Evolutionary conservation across 129 eudicot genomes (phyloP), one percentile per base, ranked within the genome.

Genomic region (Glebionis coronaria): DNA sequence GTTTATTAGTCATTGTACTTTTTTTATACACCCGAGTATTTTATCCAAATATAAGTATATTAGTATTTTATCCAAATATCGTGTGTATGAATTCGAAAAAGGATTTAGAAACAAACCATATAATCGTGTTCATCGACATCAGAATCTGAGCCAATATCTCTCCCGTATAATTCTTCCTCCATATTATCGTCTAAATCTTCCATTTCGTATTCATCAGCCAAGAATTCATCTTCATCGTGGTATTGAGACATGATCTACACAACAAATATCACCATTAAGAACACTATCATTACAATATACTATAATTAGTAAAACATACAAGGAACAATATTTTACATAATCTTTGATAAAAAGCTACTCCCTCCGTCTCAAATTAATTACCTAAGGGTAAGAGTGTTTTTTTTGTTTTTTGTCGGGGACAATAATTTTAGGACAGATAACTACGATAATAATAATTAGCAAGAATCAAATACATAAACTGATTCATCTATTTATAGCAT

Each of bases 171-270:
- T 50, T 87, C 96, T 9, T 81, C 88, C 20, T 82, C 95, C 82
- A 82, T 80, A 45, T 76, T 81, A 71, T 82, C 95, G 71, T 88
- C 91, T 12, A 80, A 68, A 76, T 85, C 88, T 54, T 82, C 95
- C 91, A 86, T 81, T 20, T 88, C 96, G 69, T 88, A 83, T 59
- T 91, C 95, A 56, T 91, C 95, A 0, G 82, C 89, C 80, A 83
- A 69, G 71, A 74, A 80, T 27, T 87, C 90, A 51, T 85, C 80
- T 60, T 82, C 85, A 47, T 68, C 83, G 54, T 81, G 82, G 9
- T 79, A 84, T 13, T 76, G 76, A 18, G 90, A 88, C 97, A 91
- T 88, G 85, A 63, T 79, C 84, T 82, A 63, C 80, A 12, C 35
- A 66, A 56, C 44, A 57, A 27, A 12, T 13, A 57, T 4, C 0